phyloP scores from a whole-genome alignment of 2,329 filamentous ascomycete genomes.

The Didymellaceae sp. region DNA sequence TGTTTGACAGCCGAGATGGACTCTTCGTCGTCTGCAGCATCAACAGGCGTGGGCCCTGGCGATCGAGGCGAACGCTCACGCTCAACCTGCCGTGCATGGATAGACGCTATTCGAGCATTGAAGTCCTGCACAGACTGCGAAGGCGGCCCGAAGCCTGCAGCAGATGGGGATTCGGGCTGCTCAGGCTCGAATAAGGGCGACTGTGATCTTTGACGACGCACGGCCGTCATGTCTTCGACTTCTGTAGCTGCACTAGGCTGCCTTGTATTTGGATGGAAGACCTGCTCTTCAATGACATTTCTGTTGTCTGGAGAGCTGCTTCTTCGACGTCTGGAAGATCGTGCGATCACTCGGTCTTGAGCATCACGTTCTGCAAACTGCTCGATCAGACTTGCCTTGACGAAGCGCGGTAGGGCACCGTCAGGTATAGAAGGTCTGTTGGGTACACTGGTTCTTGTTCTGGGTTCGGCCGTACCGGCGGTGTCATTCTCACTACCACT shows the following conservation, averaged over 20 bases:
- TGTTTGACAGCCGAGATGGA: constrained; percentile 39
- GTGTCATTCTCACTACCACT: constrained; percentile 18
- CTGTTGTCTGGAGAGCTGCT: constrained; percentile 16
- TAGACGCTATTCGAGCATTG: constrained; percentile 48
- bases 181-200: constrained; percentile 36
- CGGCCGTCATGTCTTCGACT: background rate
- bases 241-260: background rate
- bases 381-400: constrained; percentile 45
- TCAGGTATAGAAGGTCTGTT: background rate
- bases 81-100: constrained; percentile 32
- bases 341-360: constrained; percentile 24
- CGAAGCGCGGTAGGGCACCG: constrained; percentile 28
- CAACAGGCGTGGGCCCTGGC: constrained; percentile 10
- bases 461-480: background rate
- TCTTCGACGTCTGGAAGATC: constrained; percentile 14
- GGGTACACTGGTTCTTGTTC: background rate
- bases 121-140: constrained; percentile 47
- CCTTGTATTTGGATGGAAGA: background rate
- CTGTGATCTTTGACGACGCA: constrained; percentile 12
- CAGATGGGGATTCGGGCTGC: constrained; percentile 9
- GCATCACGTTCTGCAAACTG: constrained; percentile 41
- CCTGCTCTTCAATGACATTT: constrained; percentile 13
- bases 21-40: constrained; percentile 27
- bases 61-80: constrained; percentile 18
- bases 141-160: constrained; percentile 12